Base-by-base conservation (phyloP, 257 asterid species). In the Ophiorrhiza pumila region DNA sequence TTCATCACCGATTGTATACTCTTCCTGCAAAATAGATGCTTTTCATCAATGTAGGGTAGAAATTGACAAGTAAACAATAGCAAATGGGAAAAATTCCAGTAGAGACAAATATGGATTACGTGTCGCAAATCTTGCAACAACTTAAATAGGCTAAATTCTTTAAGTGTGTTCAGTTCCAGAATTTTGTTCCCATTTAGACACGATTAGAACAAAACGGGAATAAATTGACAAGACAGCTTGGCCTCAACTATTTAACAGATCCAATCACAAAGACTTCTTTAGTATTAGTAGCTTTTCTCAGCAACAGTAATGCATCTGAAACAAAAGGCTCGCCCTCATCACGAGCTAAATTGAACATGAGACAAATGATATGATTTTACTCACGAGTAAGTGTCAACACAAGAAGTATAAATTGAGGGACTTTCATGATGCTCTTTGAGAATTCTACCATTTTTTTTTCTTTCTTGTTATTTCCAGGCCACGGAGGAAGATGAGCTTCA, bases 1-100 rank as follows among this genome's bases (percentile, higher is more conserved):
- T 83, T 88, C 93, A 71, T 91, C 97, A 60, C 90, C 97, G 0
- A 22, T 25, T 5, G 22, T 85, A 73, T 80, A 94, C 68, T 94
- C 99, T 69, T 90, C 99, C 99, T 94, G 89, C 78, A 81, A 68
- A 75, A 65, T 11, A 49, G 43, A 59, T 15, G 31, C 15, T 15
- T 50, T 64, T 35, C 50, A 13, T 60, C 29, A 61, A 63, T 45
- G 17, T 31, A 9, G 6, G 20, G 45, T 13, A 22, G 47, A 2
- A 12, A 31, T 53, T 39, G 39, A n/a, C 22, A 9, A 7, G 23
- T 34, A 25, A 39, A 41, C 6, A 41, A 56, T 23, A 13, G 49
- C 7, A 42, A 5, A 55, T 15, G 6, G 7, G 41, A 42, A 12
- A 63, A 27, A 25, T 34, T 18, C 43, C 7, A 14, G 32, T 12